Evolutionary conservation across 2,329 filamentous ascomycete genomes (phyloP).

Genomic region (Dothistroma pini): DNA sequence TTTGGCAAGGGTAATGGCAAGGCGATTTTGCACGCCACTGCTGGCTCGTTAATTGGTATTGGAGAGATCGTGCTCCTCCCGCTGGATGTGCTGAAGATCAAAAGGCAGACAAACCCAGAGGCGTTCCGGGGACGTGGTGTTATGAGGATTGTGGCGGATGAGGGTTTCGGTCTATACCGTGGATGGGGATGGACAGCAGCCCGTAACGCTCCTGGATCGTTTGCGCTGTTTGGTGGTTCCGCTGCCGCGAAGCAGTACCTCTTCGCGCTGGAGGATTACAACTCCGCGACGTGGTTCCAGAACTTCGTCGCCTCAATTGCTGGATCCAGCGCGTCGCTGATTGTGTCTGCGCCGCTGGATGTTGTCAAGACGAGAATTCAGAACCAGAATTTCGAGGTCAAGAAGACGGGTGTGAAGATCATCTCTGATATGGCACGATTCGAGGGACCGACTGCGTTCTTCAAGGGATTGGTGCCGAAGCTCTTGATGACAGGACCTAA

Average conservation of each 20-base stretch:
- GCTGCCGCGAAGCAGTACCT: conserved; percentile 97
- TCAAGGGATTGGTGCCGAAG: conserved; percentile 97
- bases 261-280: conserved; percentile 88
- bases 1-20: conserved; percentile 98
- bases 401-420: conserved; percentile 89
- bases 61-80: conserved; percentile 95
- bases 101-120: conserved; percentile 98
- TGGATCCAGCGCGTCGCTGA: conserved; percentile 88
- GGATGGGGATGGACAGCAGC: conserved; percentile 98
- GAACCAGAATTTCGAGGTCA: conserved; percentile 98
- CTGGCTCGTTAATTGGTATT: conserved; percentile 91
- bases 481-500: conserved; percentile 99
- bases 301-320: conserved; percentile 97
- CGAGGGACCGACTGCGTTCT: conserved; percentile 83
- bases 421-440: conserved; percentile 88
- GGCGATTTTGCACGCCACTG: conserved; percentile 95
- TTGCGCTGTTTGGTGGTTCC: conserved; percentile 96
- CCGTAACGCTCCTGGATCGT: conserved; percentile 93
- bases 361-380: conserved; percentile 99
- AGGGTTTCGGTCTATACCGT: conserved; percentile 92
- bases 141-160: conserved; percentile 83
- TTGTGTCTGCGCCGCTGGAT: conserved; percentile 94
- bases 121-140: conserved; percentile 93
- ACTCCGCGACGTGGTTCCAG: conserved; percentile 87
- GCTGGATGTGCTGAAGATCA: conserved; percentile 97